Base-by-base conservation (phyloP, 208 protist genomes). In the Crithidia brevicula region DNA sequence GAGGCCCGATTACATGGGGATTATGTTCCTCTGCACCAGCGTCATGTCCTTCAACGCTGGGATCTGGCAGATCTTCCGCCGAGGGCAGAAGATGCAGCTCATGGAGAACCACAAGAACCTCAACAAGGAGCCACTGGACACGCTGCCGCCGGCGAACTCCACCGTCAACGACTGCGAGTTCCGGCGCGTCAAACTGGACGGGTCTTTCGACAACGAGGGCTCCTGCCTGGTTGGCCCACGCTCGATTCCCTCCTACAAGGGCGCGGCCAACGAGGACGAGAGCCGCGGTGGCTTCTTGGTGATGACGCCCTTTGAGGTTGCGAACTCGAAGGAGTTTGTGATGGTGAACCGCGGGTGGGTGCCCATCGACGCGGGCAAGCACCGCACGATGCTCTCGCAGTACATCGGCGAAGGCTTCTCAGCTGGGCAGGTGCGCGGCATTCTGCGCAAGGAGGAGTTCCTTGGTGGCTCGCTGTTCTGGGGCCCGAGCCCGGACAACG, bases 281-380 rank as follows among this genome's bases (percentile, higher is more conserved):
- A 89, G 82, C 58, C 77, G 77, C 20, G 91, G 91, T 8, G 91
- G 91, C n/a, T 96, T 94, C 54, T 72, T 96, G 22, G 77, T 96
- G 36, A 61, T 96, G 72, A 94, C 91, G 22, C 91, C 91, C 4
- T 94, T 96, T 58, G 77, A 94, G 50, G 68, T 96, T 25, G 86
- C 88, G 13, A 72, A 85, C 65, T 81, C 79, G 2, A 64, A 59
- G 7, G 57, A 82, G 45, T 89, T 93, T 50, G 74, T 96, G 16
- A 88, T 96, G 78, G 85, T 96, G 34, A 94, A 96, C 65, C 83
- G 88, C 40, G 91, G 91, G 25, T 96, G 88, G 88, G 91, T 94
- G 33, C 91, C 91, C 15, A 89, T 94, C 49, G 91, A 96, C 51
- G 91, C 91, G 2, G 85, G 85, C 9, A 95, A 92, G 79, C 85